Base-by-base conservation (phyloP, 495 filamentous ascomycete species). In the Cudoniella acicularis region DNA sequence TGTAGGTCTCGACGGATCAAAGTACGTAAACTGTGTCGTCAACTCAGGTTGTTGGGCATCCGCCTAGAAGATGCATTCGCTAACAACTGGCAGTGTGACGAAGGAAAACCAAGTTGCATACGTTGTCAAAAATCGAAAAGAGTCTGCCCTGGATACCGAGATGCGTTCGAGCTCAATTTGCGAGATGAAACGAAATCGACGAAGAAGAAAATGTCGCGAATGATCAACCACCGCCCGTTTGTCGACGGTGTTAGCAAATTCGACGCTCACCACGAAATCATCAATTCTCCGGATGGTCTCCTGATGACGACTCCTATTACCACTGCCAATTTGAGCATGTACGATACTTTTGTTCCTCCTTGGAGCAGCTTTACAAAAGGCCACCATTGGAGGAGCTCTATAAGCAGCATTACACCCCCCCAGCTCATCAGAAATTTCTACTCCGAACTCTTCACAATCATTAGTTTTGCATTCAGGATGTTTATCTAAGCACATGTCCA, bases 1-100 rank as follows among this genome's bases (percentile, higher is more conserved):
- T 90, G 87, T 66, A 74, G 86, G 66, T 79, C 80, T 16, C 78
- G 84, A 64, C 80, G 87, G 67, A 87, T 81, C 77, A 90, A 85
- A 85, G 88, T 87, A 77, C 49, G 75, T 40, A 8, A 36, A 23
- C n/a, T n/a, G n/a, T n/a, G n/a, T 43, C 10, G 18, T 36, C 18
- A 52, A 20, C 17, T 43, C 2, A 47, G 17, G 13, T 21, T 47
- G 20, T 47, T n/a, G 8, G n/a, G 8, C 13, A 47, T 21, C 3
- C 22, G 26, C 18, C n/a, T n/a, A 25, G 3, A 43, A 24, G 10
- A 36, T 22, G 9, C 13, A 16, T 48, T 18, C 16, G 16, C 42
- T 54, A 11, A 60, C 24, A 17, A 25, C 2, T n/a, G 4, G 3
- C 52, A 86, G 83, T 90, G 87, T 68, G 87, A 90, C 66, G 84